Percentiles rank a stretch among this genome's conserved stretches.
Conservation (phyloP, 345 rosid genomes). For the Populus alba region DNA sequence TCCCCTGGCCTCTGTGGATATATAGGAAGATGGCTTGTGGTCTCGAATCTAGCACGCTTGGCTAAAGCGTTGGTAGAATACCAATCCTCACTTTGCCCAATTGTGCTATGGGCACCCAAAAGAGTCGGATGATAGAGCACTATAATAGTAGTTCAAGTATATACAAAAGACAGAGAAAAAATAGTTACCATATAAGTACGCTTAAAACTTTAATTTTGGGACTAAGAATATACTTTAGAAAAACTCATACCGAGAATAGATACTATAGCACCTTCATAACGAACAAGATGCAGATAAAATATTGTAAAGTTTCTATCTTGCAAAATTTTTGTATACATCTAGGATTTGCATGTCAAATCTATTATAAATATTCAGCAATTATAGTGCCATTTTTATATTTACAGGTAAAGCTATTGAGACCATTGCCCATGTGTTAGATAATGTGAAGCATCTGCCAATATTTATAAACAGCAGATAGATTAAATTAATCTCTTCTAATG, state of each 20-base stretch:
- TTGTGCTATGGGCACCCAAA: constrained; percentile 72
- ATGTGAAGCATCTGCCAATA: neutral
- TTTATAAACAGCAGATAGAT: neutral
- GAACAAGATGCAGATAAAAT: constrained; percentile 18
- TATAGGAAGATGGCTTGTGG: constrained; percentile 72
- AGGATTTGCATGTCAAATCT: neutral
- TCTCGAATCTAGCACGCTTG: constrained; percentile 93
- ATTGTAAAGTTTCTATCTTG: neutral
- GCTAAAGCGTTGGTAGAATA: constrained; percentile 66
- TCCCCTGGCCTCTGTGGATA: constrained; percentile 98
- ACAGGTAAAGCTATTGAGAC: neutral
- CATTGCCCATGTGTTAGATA: neutral
- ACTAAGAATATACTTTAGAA: constrained; percentile 11
- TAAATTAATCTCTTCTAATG: neutral
- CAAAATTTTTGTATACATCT: neutral
- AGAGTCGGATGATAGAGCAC: constrained; percentile 85
- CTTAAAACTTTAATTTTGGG: constrained; percentile 33
- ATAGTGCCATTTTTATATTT: neutral
- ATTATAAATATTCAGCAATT: neutral
- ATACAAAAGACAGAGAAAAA: constrained; percentile 41
- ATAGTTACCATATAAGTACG: constrained; percentile 47
- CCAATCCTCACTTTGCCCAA: constrained; percentile 97
- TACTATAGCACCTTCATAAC: constrained; percentile 3
- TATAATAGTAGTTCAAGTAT: constrained; percentile 69
- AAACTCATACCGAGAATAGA: constrained; percentile 14